These are phyloP conservation scores for Calonectria montana DNA, from an alignment of 2,329 filamentous ascomycete genomes.

Conservation along the genomic window DNA sequence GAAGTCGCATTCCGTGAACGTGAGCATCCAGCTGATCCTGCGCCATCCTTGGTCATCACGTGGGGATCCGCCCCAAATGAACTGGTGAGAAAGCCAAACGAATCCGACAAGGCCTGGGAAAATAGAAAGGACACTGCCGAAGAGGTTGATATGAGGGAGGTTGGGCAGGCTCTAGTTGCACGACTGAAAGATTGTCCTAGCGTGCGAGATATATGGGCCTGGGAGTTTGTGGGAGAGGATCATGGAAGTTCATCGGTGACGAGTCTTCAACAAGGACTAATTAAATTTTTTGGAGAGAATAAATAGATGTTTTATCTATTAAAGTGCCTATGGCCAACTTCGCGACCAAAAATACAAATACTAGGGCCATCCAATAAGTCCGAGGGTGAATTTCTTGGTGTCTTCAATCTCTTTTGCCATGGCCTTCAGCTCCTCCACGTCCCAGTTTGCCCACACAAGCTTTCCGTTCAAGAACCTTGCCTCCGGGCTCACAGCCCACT, in stretches of 20 bases:
- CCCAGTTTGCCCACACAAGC: conserved; percentile 12
- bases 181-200: background rate
- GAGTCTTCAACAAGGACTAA: background rate
- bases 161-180: background rate
- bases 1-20: background rate
- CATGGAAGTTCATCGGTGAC: background rate
- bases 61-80: background rate
- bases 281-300: background rate
- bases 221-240: background rate
- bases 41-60: background rate
- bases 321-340: no score
- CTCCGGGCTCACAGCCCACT: background rate
- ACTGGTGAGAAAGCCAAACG: background rate
- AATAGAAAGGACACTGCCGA: background rate
- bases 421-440: conserved; percentile 1
- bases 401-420: background rate
- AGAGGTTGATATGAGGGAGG: background rate
- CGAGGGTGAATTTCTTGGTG: background rate
- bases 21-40: background rate
- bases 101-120: background rate
- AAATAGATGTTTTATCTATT: background rate
- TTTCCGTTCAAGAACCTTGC: conserved; percentile 6
- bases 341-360: no score
- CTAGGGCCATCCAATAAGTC: background rate
- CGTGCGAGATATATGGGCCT: background rate